A percentile compares a stretch with the other conserved stretches of the same genome.
Evolutionary conservation across 176 grass and related monocot species (phyloP).

Genomic region (Avena atlantica): DNA sequence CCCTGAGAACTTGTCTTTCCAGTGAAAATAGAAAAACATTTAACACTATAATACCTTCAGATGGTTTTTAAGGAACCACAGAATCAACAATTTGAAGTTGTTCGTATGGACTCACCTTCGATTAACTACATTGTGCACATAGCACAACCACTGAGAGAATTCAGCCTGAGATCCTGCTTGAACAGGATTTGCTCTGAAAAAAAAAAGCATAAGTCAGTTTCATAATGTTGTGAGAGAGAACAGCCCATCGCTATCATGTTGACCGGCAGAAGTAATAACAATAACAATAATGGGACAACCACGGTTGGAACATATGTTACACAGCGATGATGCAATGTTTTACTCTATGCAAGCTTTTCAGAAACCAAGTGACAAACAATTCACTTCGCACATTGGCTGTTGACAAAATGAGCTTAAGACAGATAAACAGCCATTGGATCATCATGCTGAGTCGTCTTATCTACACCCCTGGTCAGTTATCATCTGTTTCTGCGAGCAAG

Average conservation of each 20-base stretch:
- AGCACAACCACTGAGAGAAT: slow-evolving; percentile 93
- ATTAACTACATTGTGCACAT: slow-evolving; percentile 94
- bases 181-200: slow-evolving; percentile 79
- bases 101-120: slow-evolving; percentile 66
- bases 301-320: neutral
- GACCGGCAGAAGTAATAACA: neutral
- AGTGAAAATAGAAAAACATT: slow-evolving; percentile 25
- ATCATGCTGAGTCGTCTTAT: neutral
- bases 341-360: neutral
- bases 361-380: slow-evolving; percentile 8
- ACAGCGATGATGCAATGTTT: neutral
- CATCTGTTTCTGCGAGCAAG: neutral
- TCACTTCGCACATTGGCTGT: neutral
- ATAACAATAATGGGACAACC: neutral
- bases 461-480: neutral
- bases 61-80: neutral
- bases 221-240: slow-evolving; percentile 20
- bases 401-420: slow-evolving; percentile 6
- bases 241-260: neutral
- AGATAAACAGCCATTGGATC: neutral
- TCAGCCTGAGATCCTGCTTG: slow-evolving; percentile 86
- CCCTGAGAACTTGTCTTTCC: slow-evolving; percentile 24
- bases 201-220: slow-evolving; percentile 36
- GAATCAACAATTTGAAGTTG: neutral
- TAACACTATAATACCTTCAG: slow-evolving; percentile 2